phyloP scores from a whole-genome alignment of 495 filamentous ascomycete genomes.

The Penicillium odoratum region DNA sequence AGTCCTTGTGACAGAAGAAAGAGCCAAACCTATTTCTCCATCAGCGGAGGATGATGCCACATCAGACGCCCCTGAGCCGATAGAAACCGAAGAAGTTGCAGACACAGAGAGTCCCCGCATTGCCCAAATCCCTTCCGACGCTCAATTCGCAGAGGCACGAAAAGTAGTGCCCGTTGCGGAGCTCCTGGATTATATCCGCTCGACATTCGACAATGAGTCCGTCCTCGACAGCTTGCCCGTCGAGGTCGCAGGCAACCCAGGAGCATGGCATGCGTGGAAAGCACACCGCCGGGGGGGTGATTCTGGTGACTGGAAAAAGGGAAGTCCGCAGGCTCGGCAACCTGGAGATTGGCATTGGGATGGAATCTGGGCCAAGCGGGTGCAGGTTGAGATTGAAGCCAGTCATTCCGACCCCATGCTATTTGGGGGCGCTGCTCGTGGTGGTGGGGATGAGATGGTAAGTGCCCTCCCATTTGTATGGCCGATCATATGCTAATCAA shows the following conservation, averaged over 20 bases:
- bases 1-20: background rate
- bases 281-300: conserved; percentile 53
- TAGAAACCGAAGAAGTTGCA: conserved; percentile 10
- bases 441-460: conserved; percentile 69
- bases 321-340: conserved; percentile 47
- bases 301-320: conserved; percentile 27
- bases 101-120: conserved; percentile 8
- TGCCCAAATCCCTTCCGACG: conserved; percentile 17
- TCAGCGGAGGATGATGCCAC: conserved; percentile 3
- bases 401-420: conserved; percentile 75
- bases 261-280: conserved; percentile 89
- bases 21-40: background rate
- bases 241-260: conserved; percentile 80
- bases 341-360: conserved; percentile 95
- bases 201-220: conserved; percentile 72
- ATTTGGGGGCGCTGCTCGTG: conserved; percentile 60
- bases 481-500: conserved; percentile 12
- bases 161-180: conserved; percentile 36
- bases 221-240: conserved; percentile 78
- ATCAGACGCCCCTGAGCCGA: background rate
- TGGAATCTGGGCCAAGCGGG: conserved; percentile 86
- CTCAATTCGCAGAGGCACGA: conserved; percentile 23
- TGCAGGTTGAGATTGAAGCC: conserved; percentile 70
- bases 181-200: conserved; percentile 76
- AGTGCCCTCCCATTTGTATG: conserved; percentile 18